Percentiles rank a stretch among this genome's conserved stretches.
phyloP scores from a whole-genome alignment of 176 grass and related monocot species.

The Rhynchospora breviuscula region DNA sequence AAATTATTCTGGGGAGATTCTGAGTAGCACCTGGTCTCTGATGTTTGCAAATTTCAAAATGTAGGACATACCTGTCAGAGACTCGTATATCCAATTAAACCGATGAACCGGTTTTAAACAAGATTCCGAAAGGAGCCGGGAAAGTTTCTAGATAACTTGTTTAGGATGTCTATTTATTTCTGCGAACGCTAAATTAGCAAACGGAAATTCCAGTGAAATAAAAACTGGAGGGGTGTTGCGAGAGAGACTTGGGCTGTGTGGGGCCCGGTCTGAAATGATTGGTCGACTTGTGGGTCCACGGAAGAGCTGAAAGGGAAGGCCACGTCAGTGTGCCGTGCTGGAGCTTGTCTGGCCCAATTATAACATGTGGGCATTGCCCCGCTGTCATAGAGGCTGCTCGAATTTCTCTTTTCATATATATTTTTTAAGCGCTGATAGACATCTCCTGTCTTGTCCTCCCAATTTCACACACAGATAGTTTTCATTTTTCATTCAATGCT shows the following conservation, averaged over 20 bases:
- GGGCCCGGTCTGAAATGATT: not conserved
- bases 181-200: not conserved
- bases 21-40: not conserved
- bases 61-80: not conserved
- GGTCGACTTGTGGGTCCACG: not conserved
- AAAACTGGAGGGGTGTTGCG: not conserved
- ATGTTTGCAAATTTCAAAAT: not conserved
- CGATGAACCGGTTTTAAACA: constrained; percentile 4
- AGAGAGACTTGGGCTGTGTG: not conserved
- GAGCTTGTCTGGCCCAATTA: constrained; percentile 18
- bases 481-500: not conserved
- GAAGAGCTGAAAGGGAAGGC: not conserved
- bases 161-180: too few relatives aligned
- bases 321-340: constrained; percentile 52
- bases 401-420: not conserved
- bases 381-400: constrained; percentile 10
- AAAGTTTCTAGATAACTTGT: not conserved
- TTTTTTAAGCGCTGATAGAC: too few relatives aligned
- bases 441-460: too few relatives aligned
- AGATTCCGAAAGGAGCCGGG: not conserved
- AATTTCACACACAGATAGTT: not conserved
- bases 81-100: too few relatives aligned
- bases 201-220: not conserved
- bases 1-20: not conserved
- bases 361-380: constrained; percentile 32